These are phyloP conservation scores for Cordia subcordata DNA, from an alignment of 257 asterid species.

Conservation along the genomic window DNA sequence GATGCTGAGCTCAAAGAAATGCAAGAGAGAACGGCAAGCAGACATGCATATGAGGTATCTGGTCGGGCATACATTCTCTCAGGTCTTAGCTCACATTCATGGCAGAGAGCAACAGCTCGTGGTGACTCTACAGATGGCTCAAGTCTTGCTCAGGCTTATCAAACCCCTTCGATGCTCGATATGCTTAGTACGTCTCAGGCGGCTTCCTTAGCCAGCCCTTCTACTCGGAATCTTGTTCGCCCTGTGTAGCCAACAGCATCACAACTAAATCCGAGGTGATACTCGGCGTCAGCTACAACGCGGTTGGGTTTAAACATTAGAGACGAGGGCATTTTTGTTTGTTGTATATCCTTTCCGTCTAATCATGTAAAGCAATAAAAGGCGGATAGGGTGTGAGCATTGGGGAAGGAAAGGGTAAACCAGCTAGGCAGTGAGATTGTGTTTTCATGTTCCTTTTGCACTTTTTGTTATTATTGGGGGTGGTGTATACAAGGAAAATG, in stretches of 20 bases:
- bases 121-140: constrained; percentile 85
- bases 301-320: too few relatives aligned
- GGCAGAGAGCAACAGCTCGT: constrained; percentile 99
- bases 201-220: constrained; percentile 45
- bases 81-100: constrained; percentile 94
- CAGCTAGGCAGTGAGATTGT: neutral
- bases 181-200: constrained; percentile 96
- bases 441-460: neutral
- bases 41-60: constrained; percentile 86
- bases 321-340: too few relatives aligned
- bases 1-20: constrained; percentile 95
- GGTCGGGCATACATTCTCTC: constrained; percentile 91
- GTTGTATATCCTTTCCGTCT: too few relatives aligned
- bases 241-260: constrained; percentile 42
- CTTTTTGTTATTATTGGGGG: neutral
- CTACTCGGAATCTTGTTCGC: constrained; percentile 53
- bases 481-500: neutral
- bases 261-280: too few relatives aligned
- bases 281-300: too few relatives aligned
- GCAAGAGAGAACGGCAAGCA: constrained; percentile 91
- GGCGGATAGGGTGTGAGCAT: neutral
- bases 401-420: neutral
- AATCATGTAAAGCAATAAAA: too few relatives aligned
- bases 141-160: constrained; percentile 73
- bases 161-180: constrained; percentile 90